phyloP scores from a whole-genome alignment of 2,329 filamentous ascomycete species.

The Eutypella sp. region DNA sequence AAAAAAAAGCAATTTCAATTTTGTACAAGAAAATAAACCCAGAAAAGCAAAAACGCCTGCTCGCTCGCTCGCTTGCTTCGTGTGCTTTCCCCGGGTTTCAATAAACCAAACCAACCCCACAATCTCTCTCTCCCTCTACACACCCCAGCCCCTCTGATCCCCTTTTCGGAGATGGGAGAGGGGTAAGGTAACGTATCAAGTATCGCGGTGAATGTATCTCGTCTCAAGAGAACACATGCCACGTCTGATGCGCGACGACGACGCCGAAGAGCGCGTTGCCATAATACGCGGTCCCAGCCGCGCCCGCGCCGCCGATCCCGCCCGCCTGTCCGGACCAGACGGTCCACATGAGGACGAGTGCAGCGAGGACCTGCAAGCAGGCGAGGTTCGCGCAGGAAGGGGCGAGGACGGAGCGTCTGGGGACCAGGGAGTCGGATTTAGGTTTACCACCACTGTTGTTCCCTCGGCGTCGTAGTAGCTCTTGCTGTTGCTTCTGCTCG shows the following conservation, averaged over 20 bases:
- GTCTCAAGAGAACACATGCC: constrained; percentile 23
- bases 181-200: not conserved
- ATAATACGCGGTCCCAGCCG: constrained; percentile 10
- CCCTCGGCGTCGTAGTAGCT: too few species aligned
- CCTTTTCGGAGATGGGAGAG: not conserved
- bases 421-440: too few species aligned
- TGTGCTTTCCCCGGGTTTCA: too few species aligned
- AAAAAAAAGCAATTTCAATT: not conserved
- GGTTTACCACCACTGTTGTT: too few species aligned
- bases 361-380: constrained; percentile 18
- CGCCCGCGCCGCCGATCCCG: not conserved
- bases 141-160: too few species aligned
- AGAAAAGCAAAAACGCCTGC: too few species aligned
- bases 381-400: constrained; percentile 24
- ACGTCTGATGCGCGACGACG: constrained; percentile 25
- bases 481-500: constrained; percentile 8
- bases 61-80: too few species aligned
- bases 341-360: constrained; percentile 22
- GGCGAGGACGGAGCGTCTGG: constrained; percentile 12
- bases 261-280: constrained; percentile 24
- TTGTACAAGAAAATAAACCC: not conserved
- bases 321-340: constrained; percentile 20
- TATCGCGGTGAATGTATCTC: too few species aligned
- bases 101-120: too few species aligned
- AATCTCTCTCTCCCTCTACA: too few species aligned